Evolutionary conservation across 2,329 filamentous ascomycete genomes (phyloP), one percentile per base, ranked within the genome.

Genomic region (Aspergillus sp.): DNA sequence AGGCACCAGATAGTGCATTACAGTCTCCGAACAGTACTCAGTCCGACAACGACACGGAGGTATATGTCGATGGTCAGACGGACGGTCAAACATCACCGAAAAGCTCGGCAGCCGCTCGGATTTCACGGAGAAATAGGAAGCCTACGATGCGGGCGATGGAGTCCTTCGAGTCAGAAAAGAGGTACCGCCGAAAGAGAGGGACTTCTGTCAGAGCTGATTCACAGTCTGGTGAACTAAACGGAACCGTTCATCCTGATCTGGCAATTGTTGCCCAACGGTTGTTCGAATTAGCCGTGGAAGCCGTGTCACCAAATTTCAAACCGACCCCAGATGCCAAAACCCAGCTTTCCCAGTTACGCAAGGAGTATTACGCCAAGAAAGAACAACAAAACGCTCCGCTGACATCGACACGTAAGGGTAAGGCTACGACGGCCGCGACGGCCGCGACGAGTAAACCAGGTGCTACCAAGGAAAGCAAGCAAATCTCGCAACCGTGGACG

Each of bases 401-500:
- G 5, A 22, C 1, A 30, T 30, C 25, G 25, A 30, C 10, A 30
- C 10, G 25, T 30, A 30, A 30, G 25, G 25, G 25, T 10, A 30
- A 30, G 25, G 25, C 25, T 12, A 27, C 25, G 9, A 10, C 25
- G 10, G 25, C 25, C 7, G 25, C 25, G 25, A 53, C 41, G 53
- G 48, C 44, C 47, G 41, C 44, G 45, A 48, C 49, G 17, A 50
- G 27, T 42, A 41, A 52, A 23, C 43, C 50, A 43, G 50, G 50
- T 23, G 27, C 49, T 43, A 49, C 54, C 10, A 52, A 58, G 17
- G 48, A 58, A n/a, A 47, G 51, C 41, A 44, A 53, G 33, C 32
- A 56, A 41, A 46, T 47, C 32, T 53, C 57, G 12, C 51, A 56
- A 1, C 57, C 53, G 23, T 57, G 58, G 53, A 60, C 60, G 42